Base-by-base conservation (phyloP, 2,329 filamentous ascomycete genomes). In the Diplodia intermedia region DNA sequence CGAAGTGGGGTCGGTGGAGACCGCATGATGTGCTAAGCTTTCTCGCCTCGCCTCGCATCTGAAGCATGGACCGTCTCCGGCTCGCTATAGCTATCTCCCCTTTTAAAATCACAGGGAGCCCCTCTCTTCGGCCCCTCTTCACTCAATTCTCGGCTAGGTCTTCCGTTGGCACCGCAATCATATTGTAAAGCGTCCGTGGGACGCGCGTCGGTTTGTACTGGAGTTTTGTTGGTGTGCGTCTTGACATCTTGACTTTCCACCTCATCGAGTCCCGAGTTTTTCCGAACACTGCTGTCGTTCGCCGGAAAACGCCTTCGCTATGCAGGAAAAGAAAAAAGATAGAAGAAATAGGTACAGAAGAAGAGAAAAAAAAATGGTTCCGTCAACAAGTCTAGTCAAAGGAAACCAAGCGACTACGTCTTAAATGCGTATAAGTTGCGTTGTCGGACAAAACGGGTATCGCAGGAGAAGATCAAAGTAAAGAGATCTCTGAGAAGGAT, bases 361-460 rank as follows among this genome's bases (percentile, higher is more conserved):
- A 47, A 47, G 43, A 47, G 43, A 20, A 33, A 47, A 47, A 49
- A 49, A 33, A 47, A 26, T 26, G 36, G 18, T 5, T 26, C 57
- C 57, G 18, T 43, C 43, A 63, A 50, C 50, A 26, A 49, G 18
- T 47, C n/a, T 36, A 31, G 43, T 47, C n/a, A n/a, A 49, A 49
- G 18, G 31, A 63, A 52, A 47, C 38, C 47, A 29, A n/a, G 60
- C 47, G 60, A 63, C 60, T 63, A 20, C 20, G 31, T 6, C 33
- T 20, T 15, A 61, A 26, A 63, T 26, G 29, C 8, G 15, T 38
- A 38, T 29, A 63, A 36, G 50, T 36, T 49, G 47, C 36, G 60
- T 62, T 40, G 57, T 63, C 60, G 43, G 56, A 63, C 60, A 63
- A 52, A 61, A 63, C 60, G 60, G 60, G 60, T 63, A 63, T 63